Evolutionary conservation across 139 green algal genomes (phyloP).

Genomic region (Raphidocelis subcapitata): DNA sequence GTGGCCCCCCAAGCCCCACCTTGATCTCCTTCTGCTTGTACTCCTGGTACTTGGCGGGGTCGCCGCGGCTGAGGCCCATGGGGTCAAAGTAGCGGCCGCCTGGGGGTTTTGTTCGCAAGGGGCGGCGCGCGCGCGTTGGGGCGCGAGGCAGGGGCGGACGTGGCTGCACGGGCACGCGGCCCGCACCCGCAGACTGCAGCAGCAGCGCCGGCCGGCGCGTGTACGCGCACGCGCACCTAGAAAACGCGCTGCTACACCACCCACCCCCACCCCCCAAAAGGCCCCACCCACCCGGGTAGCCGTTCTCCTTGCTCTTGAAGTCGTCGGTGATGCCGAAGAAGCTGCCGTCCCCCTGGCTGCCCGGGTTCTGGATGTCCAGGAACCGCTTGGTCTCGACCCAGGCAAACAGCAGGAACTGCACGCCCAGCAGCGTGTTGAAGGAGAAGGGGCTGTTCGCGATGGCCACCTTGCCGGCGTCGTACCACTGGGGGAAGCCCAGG

Average conservation of each 20-base stretch:
- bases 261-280: no score
- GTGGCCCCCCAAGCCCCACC: no score
- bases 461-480: slow-evolving; percentile 50
- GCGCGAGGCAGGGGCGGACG: no score
- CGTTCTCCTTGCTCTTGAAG: slow-evolving; percentile 77
- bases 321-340: slow-evolving; percentile 84
- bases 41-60: slow-evolving; percentile 53
- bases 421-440: slow-evolving; percentile 51
- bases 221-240: no score
- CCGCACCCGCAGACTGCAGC: no score
- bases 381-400: slow-evolving; percentile 80
- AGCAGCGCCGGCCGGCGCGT: no score
- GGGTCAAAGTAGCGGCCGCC: slow-evolving; percentile 76
- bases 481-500: slow-evolving; percentile 52
- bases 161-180: no score
- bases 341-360: slow-evolving; percentile 78
- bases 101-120: slow-evolving; percentile 5
- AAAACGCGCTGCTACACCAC: no score
- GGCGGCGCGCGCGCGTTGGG: no score
- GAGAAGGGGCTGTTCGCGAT: slow-evolving; percentile 13
- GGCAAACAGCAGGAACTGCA: slow-evolving; percentile 70
- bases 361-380: slow-evolving; percentile 82
- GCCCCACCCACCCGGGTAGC: slow-evolving; percentile 58
- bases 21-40: slow-evolving; percentile 90
- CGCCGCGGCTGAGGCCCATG: slow-evolving; percentile 72